Evolutionary conservation across 352 stramenopile genomes (phyloP).

Genomic region (Globisporangium sylvaticum): DNA sequence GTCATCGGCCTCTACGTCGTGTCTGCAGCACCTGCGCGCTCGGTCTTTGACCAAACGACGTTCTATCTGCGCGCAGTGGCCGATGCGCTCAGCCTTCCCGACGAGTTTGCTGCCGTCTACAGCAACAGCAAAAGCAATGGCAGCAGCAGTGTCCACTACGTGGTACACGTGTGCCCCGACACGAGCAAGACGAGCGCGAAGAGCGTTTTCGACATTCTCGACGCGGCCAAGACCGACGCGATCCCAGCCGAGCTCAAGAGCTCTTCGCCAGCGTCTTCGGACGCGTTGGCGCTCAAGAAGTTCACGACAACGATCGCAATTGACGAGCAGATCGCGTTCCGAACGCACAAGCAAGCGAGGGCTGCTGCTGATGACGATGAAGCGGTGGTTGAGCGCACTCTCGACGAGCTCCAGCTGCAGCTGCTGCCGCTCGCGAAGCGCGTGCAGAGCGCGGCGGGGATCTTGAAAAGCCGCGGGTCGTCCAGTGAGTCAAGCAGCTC

Average conservation of each 20-base stretch:
- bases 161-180: slow-evolving; percentile 36
- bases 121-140: background rate
- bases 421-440: slow-evolving; percentile 42
- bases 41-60: slow-evolving; percentile 31
- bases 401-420: slow-evolving; percentile 45
- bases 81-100: slow-evolving; percentile 24
- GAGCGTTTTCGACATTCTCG: slow-evolving; percentile 25
- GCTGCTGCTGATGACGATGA: background rate
- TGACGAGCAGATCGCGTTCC: slow-evolving; percentile 36
- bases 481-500: slow-evolving; percentile 16
- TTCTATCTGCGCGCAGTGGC: slow-evolving; percentile 54
- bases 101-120: slow-evolving; percentile 11
- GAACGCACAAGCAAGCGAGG: background rate
- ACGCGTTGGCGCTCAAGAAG: slow-evolving; percentile 23
- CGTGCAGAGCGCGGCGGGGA: slow-evolving; percentile 31
- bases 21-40: slow-evolving; percentile 21
- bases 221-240: slow-evolving; percentile 34
- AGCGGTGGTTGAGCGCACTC: slow-evolving; percentile 29
- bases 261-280: slow-evolving; percentile 4
- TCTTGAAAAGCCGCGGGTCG: slow-evolving; percentile 18
- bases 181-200: slow-evolving; percentile 17
- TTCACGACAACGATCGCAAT: slow-evolving; percentile 44
- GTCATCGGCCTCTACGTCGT: slow-evolving; percentile 61
- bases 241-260: slow-evolving; percentile 24
- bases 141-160: slow-evolving; percentile 30